A percentile compares a stretch with the other conserved stretches of the same genome.
phyloP scores from a whole-genome alignment of 2,329 filamentous ascomycete genomes.

The Ascocoryne sarcoides region DNA sequence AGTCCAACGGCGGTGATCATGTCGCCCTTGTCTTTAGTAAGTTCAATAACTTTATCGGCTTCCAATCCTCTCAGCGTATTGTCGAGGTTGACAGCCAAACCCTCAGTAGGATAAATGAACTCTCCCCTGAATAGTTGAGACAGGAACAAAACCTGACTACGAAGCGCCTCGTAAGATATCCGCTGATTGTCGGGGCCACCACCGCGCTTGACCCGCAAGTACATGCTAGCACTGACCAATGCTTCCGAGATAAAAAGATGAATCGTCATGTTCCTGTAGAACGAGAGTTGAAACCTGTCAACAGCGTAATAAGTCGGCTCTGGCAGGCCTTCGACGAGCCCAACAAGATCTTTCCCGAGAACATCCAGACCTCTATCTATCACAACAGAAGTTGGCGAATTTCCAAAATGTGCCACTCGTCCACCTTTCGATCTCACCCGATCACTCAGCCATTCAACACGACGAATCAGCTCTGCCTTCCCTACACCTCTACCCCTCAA shows the following conservation, averaged over 20 bases:
- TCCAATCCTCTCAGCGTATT: conserved; percentile 72
- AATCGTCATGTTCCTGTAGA: conserved; percentile 99
- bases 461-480: conserved; percentile 71
- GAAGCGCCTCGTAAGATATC: conserved; percentile 65
- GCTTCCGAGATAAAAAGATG: conserved; percentile 94
- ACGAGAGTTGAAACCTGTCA: conserved; percentile 92
- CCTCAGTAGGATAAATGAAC: conserved; percentile 91
- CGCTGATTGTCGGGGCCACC: conserved; percentile 76
- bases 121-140: conserved; percentile 91
- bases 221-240: conserved; percentile 82
- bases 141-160: conserved; percentile 76
- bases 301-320: conserved; percentile 94
- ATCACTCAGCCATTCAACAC: conserved; percentile 83
- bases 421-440: conserved; percentile 80
- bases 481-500: conserved; percentile 87
- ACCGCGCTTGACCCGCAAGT: conserved; percentile 81
- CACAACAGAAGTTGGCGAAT: conserved; percentile 67
- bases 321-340: conserved; percentile 65
- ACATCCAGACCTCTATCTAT: conserved; percentile 88
- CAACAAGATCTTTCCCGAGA: conserved; percentile 80
- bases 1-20: conserved; percentile 63
- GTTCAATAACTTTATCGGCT: conserved; percentile 64
- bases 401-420: conserved; percentile 86
- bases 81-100: conserved; percentile 70
- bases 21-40: conserved; percentile 48